Evolutionary conservation across 202 grass and related monocot species (phyloP).

Genomic region (Cymbopogon flexuosus): DNA sequence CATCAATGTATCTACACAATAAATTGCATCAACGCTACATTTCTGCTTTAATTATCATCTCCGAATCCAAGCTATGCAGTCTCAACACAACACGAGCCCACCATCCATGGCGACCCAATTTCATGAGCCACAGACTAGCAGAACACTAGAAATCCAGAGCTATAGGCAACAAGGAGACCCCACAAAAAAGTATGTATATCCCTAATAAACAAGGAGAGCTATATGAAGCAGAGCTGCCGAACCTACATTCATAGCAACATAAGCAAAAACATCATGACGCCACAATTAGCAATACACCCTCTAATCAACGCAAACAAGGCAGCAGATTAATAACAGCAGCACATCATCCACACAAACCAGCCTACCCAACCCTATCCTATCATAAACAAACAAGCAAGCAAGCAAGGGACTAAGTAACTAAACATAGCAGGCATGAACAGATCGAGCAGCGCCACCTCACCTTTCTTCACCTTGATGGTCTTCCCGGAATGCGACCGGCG

Average conservation of each 20-base stretch:
- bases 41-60: background rate
- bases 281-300: background rate
- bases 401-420: background rate
- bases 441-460: slow-evolving; percentile 33
- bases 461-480: slow-evolving; percentile 88
- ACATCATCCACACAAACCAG: background rate
- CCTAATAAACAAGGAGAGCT: background rate
- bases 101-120: background rate
- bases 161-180: background rate
- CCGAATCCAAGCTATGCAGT: background rate
- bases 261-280: background rate
- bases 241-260: slow-evolving; percentile 6
- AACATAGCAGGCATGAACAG: background rate
- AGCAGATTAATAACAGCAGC: slow-evolving; percentile 2
- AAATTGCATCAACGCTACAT: background rate
- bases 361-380: no score
- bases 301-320: background rate
- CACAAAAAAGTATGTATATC: background rate
- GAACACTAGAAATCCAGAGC: background rate
- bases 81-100: background rate
- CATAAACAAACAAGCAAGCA: slow-evolving; percentile 17
- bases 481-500: slow-evolving; percentile 85
- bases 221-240: background rate
- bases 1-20: background rate
- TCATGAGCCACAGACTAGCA: background rate